Evolutionary conservation across 2,329 filamentous ascomycete genomes (phyloP).

Genomic region (Fusarium ramigenum): DNA sequence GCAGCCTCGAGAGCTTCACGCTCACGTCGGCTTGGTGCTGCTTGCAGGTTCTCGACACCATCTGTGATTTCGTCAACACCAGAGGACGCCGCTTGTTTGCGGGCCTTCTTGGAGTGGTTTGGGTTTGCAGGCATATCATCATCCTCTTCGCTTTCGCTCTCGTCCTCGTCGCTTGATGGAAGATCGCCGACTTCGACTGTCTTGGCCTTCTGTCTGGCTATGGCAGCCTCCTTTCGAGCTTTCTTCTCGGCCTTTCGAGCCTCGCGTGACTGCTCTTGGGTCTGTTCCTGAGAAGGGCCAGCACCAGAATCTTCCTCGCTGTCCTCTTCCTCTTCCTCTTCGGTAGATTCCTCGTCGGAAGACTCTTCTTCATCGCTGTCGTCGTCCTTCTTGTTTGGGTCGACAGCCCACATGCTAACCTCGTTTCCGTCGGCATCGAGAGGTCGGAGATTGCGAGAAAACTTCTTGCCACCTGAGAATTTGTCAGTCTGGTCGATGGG

Average conservation of each 20-base stretch:
- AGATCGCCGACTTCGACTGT: constrained; percentile 85
- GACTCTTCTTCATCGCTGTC: constrained; percentile 64
- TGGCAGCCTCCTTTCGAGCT: constrained; percentile 89
- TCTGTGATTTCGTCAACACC: constrained; percentile 62
- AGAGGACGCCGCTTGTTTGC: constrained; percentile 61
- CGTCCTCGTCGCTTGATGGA: constrained; percentile 77
- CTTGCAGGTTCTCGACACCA: constrained; percentile 63
- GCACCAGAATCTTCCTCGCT: constrained; percentile 60
- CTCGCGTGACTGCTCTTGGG: constrained; percentile 74
- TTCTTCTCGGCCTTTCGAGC: constrained; percentile 89
- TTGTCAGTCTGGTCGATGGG: not conserved
- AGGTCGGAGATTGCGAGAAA: constrained; percentile 89
- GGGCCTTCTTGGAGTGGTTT: constrained; percentile 84
- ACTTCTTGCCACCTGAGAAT: constrained; percentile 85
- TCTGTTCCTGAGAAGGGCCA: constrained; percentile 52
- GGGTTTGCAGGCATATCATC: constrained; percentile 85
- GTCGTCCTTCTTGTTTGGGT: constrained; percentile 59
- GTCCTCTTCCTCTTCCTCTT: constrained; percentile 62
- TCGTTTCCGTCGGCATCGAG: constrained; percentile 90
- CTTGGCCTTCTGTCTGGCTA: constrained; percentile 76
- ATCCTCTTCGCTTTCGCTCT: constrained; percentile 66
- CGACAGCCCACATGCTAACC: constrained; percentile 85
- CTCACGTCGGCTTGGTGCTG: constrained; percentile 62
- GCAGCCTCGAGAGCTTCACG: constrained; percentile 83
- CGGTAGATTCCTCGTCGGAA: constrained; percentile 61